Evolutionary conservation across 768 basidiomycete species (phyloP).

Genomic region (Astraeus odoratus): DNA sequence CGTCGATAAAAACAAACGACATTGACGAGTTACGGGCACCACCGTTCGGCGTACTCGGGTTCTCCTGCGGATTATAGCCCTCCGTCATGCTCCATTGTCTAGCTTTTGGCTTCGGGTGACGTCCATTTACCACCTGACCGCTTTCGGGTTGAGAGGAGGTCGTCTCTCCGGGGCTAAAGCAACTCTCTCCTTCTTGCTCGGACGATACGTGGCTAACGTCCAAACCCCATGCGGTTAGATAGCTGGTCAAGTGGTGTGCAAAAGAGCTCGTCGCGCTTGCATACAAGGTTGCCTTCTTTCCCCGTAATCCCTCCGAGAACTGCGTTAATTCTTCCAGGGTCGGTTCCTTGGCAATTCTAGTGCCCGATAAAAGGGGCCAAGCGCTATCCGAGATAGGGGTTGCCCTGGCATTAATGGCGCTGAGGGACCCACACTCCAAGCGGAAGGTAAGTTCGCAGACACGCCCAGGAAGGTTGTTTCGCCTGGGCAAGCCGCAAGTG

Average conservation of each 20-base stretch:
- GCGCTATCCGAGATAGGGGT: conserved; percentile 40
- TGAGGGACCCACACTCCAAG: conserved; percentile 52
- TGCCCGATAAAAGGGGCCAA: conserved; percentile 41
- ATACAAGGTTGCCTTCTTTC: conserved; percentile 77
- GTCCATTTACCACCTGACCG: conserved; percentile 3
- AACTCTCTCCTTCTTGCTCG: conserved; percentile 46
- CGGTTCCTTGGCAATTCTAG: conserved; percentile 60
- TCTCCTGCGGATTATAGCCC: conserved; percentile 13
- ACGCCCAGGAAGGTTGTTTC: conserved; percentile 37
- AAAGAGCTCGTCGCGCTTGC: conserved; percentile 85
- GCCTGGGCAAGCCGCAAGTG: conserved; percentile 34
- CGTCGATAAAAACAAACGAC: conserved; percentile 89
- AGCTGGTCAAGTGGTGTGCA: conserved; percentile 88
- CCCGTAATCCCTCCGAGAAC: conserved; percentile 78
- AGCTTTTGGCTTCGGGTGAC: conserved; percentile 8
- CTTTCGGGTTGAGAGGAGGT: neutral
- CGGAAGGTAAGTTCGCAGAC: conserved; percentile 61
- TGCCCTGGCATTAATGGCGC: conserved; percentile 33
- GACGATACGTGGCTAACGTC: conserved; percentile 77
- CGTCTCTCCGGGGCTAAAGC: neutral
- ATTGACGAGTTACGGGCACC: conserved; percentile 20
- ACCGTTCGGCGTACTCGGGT: conserved; percentile 14
- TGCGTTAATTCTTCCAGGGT: conserved; percentile 67
- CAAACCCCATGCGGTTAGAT: conserved; percentile 93
- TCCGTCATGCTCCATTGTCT: conserved; percentile 19